phyloP scores from a whole-genome alignment of 208 protist genomes.

The Leishmania tropica region DNA sequence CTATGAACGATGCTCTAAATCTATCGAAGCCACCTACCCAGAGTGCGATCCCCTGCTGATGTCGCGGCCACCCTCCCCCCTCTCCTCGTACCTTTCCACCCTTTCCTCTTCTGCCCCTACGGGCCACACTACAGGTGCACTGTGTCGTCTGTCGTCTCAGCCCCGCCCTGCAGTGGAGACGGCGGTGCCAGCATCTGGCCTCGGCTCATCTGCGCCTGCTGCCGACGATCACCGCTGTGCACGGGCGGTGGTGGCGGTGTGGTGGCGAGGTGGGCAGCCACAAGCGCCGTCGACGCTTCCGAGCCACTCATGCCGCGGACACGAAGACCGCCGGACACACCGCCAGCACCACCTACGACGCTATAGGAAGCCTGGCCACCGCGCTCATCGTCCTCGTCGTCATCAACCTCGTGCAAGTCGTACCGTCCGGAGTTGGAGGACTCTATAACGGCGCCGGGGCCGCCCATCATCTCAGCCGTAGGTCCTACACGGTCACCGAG shows the following conservation, averaged over 20 bases:
- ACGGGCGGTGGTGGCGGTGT: constrained; percentile 32
- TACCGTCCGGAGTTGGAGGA: constrained; percentile 23
- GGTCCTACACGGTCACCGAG: neutral
- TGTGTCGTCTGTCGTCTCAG: constrained; percentile 42
- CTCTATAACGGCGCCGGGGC: constrained; percentile 2
- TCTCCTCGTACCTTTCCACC: too few relatives aligned
- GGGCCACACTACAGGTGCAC: constrained; percentile 16
- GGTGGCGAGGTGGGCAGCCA: constrained; percentile 13
- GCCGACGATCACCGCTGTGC: constrained; percentile 12
- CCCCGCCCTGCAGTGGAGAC: constrained; percentile 34
- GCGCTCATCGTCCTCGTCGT: constrained; percentile 33
- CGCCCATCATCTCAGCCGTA: neutral
- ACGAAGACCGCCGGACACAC: neutral
- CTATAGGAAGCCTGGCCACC: neutral
- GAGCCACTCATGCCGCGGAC: constrained; percentile 10
- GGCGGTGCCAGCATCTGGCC: constrained; percentile 43
- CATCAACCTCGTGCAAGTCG: constrained; percentile 35
- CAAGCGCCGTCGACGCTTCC: constrained; percentile 29
- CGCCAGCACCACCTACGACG: neutral
- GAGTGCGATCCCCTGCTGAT: neutral
- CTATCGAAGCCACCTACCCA: too few relatives aligned
- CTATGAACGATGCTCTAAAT: neutral
- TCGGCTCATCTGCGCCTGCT: neutral
- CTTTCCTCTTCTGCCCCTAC: neutral
- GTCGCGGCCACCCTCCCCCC: neutral